Evolutionary conservation across 306 rosid species (phyloP), one percentile per base, ranked within the genome.

Genomic region (Dalbergia cochinchinensis): DNA sequence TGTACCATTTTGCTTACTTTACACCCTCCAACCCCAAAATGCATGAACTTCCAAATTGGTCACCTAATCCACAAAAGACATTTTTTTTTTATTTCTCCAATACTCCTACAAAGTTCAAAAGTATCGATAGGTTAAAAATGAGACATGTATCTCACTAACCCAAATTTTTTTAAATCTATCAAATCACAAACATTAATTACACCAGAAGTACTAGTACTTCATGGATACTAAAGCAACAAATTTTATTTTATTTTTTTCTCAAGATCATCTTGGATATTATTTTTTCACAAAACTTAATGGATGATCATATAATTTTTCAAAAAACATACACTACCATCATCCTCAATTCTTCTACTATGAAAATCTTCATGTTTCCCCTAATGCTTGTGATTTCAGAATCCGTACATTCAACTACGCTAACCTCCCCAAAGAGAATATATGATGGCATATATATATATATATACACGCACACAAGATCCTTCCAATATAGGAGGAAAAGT

Each of bases 21-120:
- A 67, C 65, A 74, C 65, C 76, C 65, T 58, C 77, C 41, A 19
- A 67, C 19, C 74, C 69, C 80, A 66, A 73, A 65, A 74, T 18
- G 80, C 64, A 57, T 34, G 48, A 57, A 75, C 70, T 14, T 73
- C 48, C 50, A 34, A 15, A 42, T 53, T 51, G 72, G 72, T 74
- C 37, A 13, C 78, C 48, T 41, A 69, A 51, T 47, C 77, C 8
- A 51, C 73, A 37, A 58, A 59, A 16, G 26, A 66, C 20, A 0
- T 3, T 55, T 55, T 48, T 82, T 34, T 37, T 75, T 26, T 50
- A 11, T 65, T 26, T 68, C 58, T 26, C 31, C 26, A 1, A 1
- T 26, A 1, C 2, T 0, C 31, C 31, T 1, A 26, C 2, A 26
- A 26, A 26, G 31, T 26, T 26, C 2, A 26, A 26, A 2, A 2